Conservation (phyloP, 129 eudicot species). For the Kitagawia praeruptora region DNA sequence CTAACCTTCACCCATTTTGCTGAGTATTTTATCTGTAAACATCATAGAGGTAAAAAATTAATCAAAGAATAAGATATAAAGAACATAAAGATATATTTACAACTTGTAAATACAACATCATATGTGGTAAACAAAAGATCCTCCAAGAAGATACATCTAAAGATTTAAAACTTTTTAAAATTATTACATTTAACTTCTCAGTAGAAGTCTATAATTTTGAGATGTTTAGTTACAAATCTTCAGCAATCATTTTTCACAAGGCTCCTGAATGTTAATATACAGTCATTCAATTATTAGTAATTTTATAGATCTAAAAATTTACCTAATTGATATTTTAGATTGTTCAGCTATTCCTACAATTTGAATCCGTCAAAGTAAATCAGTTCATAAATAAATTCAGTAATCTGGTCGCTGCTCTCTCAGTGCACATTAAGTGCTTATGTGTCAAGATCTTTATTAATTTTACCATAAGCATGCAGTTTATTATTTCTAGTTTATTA, state of each 20-base stretch:
- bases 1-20: constrained; percentile 99
- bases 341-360: background rate
- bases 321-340: background rate
- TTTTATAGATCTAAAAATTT: too few relatives aligned
- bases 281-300: too few relatives aligned
- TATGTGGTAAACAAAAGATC: background rate
- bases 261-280: background rate
- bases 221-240: too few relatives aligned
- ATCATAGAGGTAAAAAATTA: constrained; percentile 4
- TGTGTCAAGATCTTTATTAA: too few relatives aligned
- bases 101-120: background rate
- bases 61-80: too few relatives aligned
- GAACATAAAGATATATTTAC: too few relatives aligned
- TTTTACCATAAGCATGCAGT: too few relatives aligned
- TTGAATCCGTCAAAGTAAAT: background rate
- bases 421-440: background rate
- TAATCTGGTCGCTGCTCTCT: background rate
- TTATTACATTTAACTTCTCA: background rate
- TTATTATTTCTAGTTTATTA: too few relatives aligned
- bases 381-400: background rate
- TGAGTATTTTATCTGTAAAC: constrained; percentile 74
- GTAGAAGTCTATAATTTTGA: background rate
- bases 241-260: too few relatives aligned
- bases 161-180: background rate
- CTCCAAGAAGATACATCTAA: background rate